A percentile compares a stretch with the other conserved stretches of the same genome.
Evolutionary conservation across 495 filamentous ascomycete genomes (phyloP).

Genomic region (Penicillium malachiteum): DNA sequence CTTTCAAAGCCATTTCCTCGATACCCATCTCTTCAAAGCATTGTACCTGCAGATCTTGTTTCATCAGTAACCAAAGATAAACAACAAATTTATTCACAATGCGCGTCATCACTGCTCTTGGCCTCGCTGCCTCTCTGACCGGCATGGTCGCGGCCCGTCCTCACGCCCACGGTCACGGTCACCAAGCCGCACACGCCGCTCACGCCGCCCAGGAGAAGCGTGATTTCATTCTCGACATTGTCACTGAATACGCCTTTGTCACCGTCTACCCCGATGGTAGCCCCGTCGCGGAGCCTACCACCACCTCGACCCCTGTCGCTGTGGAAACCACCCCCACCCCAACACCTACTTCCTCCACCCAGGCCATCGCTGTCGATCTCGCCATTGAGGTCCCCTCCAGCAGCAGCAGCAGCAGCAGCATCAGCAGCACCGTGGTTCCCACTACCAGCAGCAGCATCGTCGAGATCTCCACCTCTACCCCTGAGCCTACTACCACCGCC

Average conservation of each 20-base stretch:
- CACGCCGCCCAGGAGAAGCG: slow-evolving; percentile 5
- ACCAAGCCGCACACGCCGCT: too few relatives aligned
- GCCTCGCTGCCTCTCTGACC: slow-evolving; percentile 16
- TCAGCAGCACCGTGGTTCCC: too few relatives aligned
- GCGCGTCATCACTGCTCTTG: slow-evolving; percentile 21
- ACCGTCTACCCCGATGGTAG: slow-evolving; percentile 1
- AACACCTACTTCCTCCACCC: background rate
- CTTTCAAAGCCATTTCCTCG: background rate
- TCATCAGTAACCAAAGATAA: background rate
- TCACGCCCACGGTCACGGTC: slow-evolving; percentile 4
- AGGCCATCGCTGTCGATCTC: background rate
- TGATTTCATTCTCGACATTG: background rate
- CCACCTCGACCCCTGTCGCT: background rate
- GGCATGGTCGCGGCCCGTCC: slow-evolving; percentile 15
- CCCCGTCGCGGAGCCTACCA: background rate
- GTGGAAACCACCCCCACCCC: background rate
- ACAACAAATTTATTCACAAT: slow-evolving; percentile 16
- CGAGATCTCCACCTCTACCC: slow-evolving; percentile 3
- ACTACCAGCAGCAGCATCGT: too few relatives aligned
- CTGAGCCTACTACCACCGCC: background rate
- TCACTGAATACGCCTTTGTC: slow-evolving; percentile 1
- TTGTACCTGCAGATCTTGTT: background rate
- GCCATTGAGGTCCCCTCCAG: too few relatives aligned
- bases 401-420: too few relatives aligned
- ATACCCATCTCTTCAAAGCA: background rate